Conservation (phyloP, 768 basidiomycete species). For the Cystobasidium tubakii region DNA sequence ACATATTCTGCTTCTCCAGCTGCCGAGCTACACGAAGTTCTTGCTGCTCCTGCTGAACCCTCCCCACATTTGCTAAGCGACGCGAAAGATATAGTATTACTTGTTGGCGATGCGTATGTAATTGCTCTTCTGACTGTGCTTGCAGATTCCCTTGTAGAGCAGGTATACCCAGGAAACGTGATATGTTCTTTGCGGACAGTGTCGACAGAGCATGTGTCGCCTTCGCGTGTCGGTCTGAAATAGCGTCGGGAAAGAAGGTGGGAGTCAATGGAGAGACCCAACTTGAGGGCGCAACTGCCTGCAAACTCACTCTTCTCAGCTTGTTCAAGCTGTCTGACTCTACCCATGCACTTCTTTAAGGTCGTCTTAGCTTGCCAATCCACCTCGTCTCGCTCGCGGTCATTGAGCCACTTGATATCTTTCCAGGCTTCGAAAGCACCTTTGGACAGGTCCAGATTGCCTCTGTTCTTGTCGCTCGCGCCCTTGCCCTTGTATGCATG, state of each 20-base stretch:
- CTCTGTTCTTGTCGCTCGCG: slow-evolving; percentile 15
- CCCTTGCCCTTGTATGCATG: slow-evolving; percentile 32
- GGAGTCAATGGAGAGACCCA: background rate
- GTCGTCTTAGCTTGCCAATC: slow-evolving; percentile 86
- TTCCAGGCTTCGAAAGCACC: slow-evolving; percentile 46
- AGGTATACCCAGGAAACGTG: slow-evolving; percentile 66
- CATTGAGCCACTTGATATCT: slow-evolving; percentile 57
- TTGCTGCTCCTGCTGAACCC: slow-evolving; percentile 78
- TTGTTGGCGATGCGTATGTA: slow-evolving; percentile 85
- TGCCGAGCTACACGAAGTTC: slow-evolving; percentile 87
- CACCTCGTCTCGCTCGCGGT: slow-evolving; percentile 91
- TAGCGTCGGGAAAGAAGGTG: too few relatives aligned
- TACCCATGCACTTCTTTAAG: slow-evolving; percentile 73
- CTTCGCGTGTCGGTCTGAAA: slow-evolving; percentile 29
- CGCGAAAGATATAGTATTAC: slow-evolving; percentile 85
- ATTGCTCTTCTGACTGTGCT: slow-evolving; percentile 59
- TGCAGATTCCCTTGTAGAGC: slow-evolving; percentile 58
- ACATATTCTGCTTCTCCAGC: slow-evolving; percentile 55
- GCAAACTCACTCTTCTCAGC: slow-evolving; percentile 72
- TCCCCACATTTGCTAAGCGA: slow-evolving; percentile 70
- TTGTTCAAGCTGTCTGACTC: slow-evolving; percentile 78
- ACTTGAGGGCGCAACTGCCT: background rate
- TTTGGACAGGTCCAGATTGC: slow-evolving; percentile 16
- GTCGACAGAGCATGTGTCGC: background rate
- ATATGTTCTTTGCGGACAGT: slow-evolving; percentile 53